Percentiles rank a stretch among this genome's conserved stretches.
Evolutionary conservation across 2,329 filamentous ascomycete species (phyloP).

Genomic region (Fusarium nodosum): DNA sequence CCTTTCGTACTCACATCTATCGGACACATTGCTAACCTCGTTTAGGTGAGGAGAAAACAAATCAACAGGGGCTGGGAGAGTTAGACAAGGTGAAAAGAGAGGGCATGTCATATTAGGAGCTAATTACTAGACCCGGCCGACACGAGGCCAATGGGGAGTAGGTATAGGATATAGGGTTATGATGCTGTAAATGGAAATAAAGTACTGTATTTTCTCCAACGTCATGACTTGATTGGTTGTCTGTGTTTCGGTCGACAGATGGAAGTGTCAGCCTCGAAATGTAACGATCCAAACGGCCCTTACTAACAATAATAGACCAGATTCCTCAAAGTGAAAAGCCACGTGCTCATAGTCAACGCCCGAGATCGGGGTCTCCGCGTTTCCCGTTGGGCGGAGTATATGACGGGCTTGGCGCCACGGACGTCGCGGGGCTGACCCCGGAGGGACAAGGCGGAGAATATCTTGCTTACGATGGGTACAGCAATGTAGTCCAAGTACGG

Average conservation of each 20-base stretch:
- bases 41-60: slow-evolving; percentile 73
- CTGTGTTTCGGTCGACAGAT: background rate
- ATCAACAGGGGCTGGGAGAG: slow-evolving; percentile 74
- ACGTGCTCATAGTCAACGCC: slow-evolving; percentile 17
- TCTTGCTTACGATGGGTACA: background rate
- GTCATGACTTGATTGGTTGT: slow-evolving; percentile 7
- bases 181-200: slow-evolving; percentile 47
- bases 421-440: slow-evolving; percentile 25
- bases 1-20: background rate
- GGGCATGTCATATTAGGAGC: slow-evolving; percentile 37
- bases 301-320: background rate
- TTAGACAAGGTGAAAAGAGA: slow-evolving; percentile 43
- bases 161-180: slow-evolving; percentile 18
- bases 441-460: slow-evolving; percentile 7
- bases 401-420: slow-evolving; percentile 36
- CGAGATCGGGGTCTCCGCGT: slow-evolving; percentile 5
- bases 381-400: slow-evolving; percentile 26
- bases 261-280: slow-evolving; percentile 34
- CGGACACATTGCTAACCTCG: slow-evolving; percentile 51
- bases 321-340: slow-evolving; percentile 5
- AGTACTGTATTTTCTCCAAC: slow-evolving; percentile 9
- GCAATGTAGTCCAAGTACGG: background rate
- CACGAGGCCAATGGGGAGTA: slow-evolving; percentile 26
- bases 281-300: slow-evolving; percentile 20
- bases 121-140: slow-evolving; percentile 33